Evolutionary conservation across 306 rosid species (phyloP), one percentile per base, ranked within the genome.

Genomic region (Dryas alaskensis): DNA sequence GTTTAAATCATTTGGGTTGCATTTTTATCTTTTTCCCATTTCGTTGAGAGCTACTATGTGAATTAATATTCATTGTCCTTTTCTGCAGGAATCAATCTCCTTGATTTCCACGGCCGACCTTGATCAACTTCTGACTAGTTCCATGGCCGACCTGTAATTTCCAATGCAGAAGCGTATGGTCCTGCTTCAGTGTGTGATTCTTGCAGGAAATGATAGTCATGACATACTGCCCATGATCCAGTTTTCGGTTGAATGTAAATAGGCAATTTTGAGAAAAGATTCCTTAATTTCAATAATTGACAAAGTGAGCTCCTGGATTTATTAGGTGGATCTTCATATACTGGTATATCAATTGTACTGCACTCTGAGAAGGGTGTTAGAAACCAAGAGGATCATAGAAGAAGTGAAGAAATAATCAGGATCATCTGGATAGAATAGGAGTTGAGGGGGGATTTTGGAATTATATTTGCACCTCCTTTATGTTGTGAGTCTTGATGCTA

Each of bases 71-170:
- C 74, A 13, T 80, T 47, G 40, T 62, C 70, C 53, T 47, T 78
- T 59, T 63, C 37, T 80, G 86, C 96, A 88, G 93, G 90, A 88
- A 74, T 79, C 83, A 72, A 37, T 80, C 83, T 66, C 87, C 85
- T 31, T 77, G 82, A 71, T 69, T 65, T 83, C 72, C 60, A 44
- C 66, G 83, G 84, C 63, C 50, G 51, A 66, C 77, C 31, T 66
- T 27, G 12, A 60, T 43, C 11, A 31, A 31, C 37, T 31, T 31
- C 37, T 31, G 37, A 31, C 37, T 31, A 31, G 2, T 31, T 31
- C 37, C 37, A 31, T 2, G 37, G 37, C 37, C 37, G 3, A 10
- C 40, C 39, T 40, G 62, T 70, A 40, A 62, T 10, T 40, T 62
- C 17, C 67, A 40, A 42, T 70, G 44, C 59, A 7, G 53, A 43